Evolutionary conservation across 2,329 filamentous ascomycete species (phyloP).

Genomic region (Sarocladiaceae sp.): DNA sequence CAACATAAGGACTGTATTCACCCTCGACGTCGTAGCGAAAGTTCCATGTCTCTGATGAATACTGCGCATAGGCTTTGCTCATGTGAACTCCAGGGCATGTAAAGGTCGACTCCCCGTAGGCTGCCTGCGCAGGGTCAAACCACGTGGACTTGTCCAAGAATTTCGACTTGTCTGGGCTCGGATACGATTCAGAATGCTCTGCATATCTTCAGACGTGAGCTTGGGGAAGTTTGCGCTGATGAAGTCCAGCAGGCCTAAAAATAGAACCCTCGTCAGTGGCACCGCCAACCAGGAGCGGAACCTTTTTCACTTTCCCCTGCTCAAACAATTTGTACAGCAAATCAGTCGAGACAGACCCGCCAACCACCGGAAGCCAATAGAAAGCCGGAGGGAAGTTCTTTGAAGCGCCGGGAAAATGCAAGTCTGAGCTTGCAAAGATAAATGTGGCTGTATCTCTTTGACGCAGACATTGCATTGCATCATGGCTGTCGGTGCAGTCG

Average conservation of each 20-base stretch:
- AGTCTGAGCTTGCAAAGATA: conserved; percentile 36
- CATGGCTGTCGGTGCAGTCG: conserved; percentile 27
- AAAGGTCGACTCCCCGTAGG: conserved; percentile 43
- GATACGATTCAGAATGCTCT: background rate
- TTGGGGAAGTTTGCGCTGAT: conserved; percentile 43
- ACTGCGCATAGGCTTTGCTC: background rate
- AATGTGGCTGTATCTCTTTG: conserved; percentile 26
- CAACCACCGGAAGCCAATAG: background rate
- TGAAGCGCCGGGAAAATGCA: conserved; percentile 30
- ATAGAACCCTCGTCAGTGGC: conserved; percentile 36
- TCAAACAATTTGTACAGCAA: background rate
- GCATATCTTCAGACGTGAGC: conserved; percentile 23
- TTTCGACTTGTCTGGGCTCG: background rate
- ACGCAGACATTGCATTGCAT: conserved; percentile 39
- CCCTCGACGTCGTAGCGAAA: conserved; percentile 49
- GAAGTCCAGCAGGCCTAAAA: conserved; percentile 38
- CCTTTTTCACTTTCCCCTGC: background rate
- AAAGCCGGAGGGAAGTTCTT: background rate
- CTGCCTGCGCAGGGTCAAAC: conserved; percentile 37
- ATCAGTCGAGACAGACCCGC: background rate
- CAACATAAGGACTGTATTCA: conserved; percentile 25
- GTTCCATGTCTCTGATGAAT: conserved; percentile 26
- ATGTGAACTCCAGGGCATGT: conserved; percentile 30
- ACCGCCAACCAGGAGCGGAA: background rate
- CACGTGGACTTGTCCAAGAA: conserved; percentile 22